phyloP scores from a whole-genome alignment of 1,284 basidiomycete species.

The Lignosus rhinocerotis region DNA sequence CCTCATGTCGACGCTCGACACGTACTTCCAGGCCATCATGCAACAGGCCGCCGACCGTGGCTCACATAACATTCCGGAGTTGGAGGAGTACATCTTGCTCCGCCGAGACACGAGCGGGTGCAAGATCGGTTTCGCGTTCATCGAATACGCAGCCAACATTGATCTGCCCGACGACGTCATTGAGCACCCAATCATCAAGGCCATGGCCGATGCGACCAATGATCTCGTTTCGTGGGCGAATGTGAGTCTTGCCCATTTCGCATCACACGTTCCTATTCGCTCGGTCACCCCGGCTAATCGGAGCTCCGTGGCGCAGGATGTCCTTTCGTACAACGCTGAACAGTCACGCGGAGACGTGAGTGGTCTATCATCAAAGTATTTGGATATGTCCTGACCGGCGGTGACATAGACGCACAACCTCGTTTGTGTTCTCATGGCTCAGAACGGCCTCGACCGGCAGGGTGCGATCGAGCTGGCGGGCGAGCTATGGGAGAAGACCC shows the following conservation, averaged over 20 bases:
- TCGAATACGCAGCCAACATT: slow-evolving; percentile 36
- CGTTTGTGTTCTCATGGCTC: slow-evolving; percentile 45
- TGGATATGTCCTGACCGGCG: slow-evolving; percentile 4
- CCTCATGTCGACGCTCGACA: slow-evolving; percentile 40
- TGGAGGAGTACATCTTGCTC: slow-evolving; percentile 41
- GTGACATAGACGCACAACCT: slow-evolving; percentile 38
- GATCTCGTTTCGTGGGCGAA: slow-evolving; percentile 47
- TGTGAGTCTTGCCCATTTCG: slow-evolving; percentile 27
- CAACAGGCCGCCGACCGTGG: slow-evolving; percentile 44
- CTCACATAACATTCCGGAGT: slow-evolving; percentile 31
- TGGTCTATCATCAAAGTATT: slow-evolving; percentile 14
- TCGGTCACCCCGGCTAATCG: slow-evolving; percentile 8
- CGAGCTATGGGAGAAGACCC: slow-evolving; percentile 84
- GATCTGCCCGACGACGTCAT: slow-evolving; percentile 44
- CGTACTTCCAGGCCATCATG: slow-evolving; percentile 42
- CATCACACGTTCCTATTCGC: not conserved
- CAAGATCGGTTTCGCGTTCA: slow-evolving; percentile 41
- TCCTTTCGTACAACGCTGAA: slow-evolving; percentile 44
- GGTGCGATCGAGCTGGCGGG: slow-evolving; percentile 91
- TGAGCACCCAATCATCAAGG: slow-evolving; percentile 39
- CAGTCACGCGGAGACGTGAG: slow-evolving; percentile 43
- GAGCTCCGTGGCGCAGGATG: slow-evolving; percentile 32
- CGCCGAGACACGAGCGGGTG: slow-evolving; percentile 45
- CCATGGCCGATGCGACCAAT: slow-evolving; percentile 34
- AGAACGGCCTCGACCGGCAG: slow-evolving; percentile 57